These are phyloP conservation scores for Phtheirospermum japonicum DNA, from an alignment of 257 asterid genomes.

Conservation along the genomic window DNA sequence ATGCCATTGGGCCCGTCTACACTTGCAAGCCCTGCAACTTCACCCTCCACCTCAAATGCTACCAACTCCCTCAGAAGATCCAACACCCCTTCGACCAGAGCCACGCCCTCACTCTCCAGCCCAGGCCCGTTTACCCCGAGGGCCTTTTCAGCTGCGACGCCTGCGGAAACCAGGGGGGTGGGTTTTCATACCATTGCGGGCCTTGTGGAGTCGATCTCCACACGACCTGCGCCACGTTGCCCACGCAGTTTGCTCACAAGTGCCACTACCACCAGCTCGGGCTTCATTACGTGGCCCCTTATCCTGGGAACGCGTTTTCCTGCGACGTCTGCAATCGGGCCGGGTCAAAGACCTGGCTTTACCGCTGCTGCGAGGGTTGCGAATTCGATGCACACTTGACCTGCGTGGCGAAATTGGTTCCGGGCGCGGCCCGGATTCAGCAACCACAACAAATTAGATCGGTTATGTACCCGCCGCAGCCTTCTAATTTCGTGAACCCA, in stretches of 20 bases:
- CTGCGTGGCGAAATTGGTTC: conserved; percentile 28
- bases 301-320: conserved; percentile 36
- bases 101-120: conserved; percentile 40
- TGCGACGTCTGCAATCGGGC: conserved; percentile 44
- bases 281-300: conserved; percentile 44
- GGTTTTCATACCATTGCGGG: conserved; percentile 46
- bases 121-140: conserved; percentile 45
- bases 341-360: conserved; percentile 43
- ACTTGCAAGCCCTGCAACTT: conserved; percentile 43
- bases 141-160: conserved; percentile 58
- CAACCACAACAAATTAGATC: neutral
- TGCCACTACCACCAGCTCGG: conserved; percentile 41
- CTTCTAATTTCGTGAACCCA: neutral
- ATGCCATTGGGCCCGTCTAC: conserved; percentile 38
- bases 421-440: neutral
- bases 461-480: neutral
- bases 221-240: conserved; percentile 45
- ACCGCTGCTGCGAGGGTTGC: conserved; percentile 43
- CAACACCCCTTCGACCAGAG: conserved; percentile 43
- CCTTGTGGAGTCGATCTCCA: conserved; percentile 51
- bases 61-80: conserved; percentile 44
- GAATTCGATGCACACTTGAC: conserved; percentile 49
- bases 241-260: conserved; percentile 25
- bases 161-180: conserved; percentile 42
- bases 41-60: conserved; percentile 45